Percentiles rank a stretch among this genome's conserved stretches.
Evolutionary conservation across 2,329 filamentous ascomycete genomes (phyloP).

Genomic region (Hypoxylon sp.): DNA sequence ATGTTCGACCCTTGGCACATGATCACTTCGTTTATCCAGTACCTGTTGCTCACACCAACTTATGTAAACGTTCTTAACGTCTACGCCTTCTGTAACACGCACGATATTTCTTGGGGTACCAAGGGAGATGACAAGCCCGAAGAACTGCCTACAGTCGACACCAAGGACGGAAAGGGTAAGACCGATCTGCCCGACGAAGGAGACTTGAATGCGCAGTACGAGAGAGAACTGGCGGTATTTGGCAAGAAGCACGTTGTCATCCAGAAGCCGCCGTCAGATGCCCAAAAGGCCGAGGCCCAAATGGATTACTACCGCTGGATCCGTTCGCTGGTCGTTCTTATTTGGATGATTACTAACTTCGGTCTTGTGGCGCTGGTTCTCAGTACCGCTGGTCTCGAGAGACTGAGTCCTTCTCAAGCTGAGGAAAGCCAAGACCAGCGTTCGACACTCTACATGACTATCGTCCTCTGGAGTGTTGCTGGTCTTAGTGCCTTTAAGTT

Average conservation of each 20-base stretch:
- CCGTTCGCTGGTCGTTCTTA: constrained; percentile 86
- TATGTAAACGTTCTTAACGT: constrained; percentile 99
- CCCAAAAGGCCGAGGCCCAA: constrained; percentile 77
- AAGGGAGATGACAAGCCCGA: constrained; percentile 97
- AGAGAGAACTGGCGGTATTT: constrained; percentile 81
- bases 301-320: constrained; percentile 99
- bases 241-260: constrained; percentile 77
- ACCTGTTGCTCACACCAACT: constrained; percentile 91
- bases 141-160: constrained; percentile 85
- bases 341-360: constrained; percentile 98
- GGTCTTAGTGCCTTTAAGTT: constrained; percentile 87
- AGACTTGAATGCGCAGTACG: constrained; percentile 94
- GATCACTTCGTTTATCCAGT: constrained; percentile 95
- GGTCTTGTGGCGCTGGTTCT: constrained; percentile 86
- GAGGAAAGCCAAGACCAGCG: constrained; percentile 60
- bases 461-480: constrained; percentile 90
- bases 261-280: constrained; percentile 65
- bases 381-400: constrained; percentile 82
- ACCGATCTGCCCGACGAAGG: constrained; percentile 95
- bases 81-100: constrained; percentile 98
- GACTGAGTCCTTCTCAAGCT: constrained; percentile 60
- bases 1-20: constrained; percentile 99
- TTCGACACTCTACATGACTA: constrained; percentile 83
- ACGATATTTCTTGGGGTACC: constrained; percentile 97
- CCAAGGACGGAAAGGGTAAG: constrained; percentile 89